Evolutionary conservation across 495 filamentous ascomycete species (phyloP).

Genomic region (Jackrogersella minutella): DNA sequence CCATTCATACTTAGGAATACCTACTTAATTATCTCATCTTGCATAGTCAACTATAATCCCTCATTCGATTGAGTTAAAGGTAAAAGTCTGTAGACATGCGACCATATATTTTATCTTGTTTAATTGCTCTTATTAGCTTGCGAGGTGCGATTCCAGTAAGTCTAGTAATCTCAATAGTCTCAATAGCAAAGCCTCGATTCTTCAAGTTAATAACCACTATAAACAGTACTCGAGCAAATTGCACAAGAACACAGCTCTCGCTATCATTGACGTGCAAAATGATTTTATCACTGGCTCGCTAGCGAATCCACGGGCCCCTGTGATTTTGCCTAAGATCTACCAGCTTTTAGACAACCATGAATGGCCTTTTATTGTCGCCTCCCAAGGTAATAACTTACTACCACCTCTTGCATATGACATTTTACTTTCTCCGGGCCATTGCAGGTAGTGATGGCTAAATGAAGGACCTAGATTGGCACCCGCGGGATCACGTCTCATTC

Average conservation of each 20-base stretch:
- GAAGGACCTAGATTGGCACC: slow-evolving; percentile 35
- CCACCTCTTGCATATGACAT: background rate
- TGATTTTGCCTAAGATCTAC: slow-evolving; percentile 44
- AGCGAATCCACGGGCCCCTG: slow-evolving; percentile 37
- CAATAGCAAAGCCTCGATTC: background rate
- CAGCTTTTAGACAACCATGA: slow-evolving; percentile 43
- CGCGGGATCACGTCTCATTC: slow-evolving; percentile 41
- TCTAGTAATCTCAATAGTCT: background rate
- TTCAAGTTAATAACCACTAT: background rate
- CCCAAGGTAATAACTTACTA: slow-evolving; percentile 32
- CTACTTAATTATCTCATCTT: background rate
- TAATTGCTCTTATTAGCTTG: slow-evolving; percentile 7
- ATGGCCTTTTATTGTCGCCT: slow-evolving; percentile 46
- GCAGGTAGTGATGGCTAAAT: background rate
- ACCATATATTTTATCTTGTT: background rate
- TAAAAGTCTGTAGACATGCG: slow-evolving; percentile 14
- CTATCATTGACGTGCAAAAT: slow-evolving; percentile 46
- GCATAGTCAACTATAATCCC: background rate
- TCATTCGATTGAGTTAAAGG: background rate
- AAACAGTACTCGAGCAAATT: slow-evolving; percentile 33
- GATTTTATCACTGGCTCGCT: slow-evolving; percentile 47
- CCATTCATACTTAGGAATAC: background rate
- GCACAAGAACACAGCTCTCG: slow-evolving; percentile 43
- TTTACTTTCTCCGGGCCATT: background rate
- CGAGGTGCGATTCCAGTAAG: slow-evolving; percentile 25